Percentiles rank a stretch among this genome's conserved stretches.
These are phyloP conservation scores for Clarireedia hainanense DNA, from an alignment of 2,329 filamentous ascomycete genomes.

Conservation along the genomic window DNA sequence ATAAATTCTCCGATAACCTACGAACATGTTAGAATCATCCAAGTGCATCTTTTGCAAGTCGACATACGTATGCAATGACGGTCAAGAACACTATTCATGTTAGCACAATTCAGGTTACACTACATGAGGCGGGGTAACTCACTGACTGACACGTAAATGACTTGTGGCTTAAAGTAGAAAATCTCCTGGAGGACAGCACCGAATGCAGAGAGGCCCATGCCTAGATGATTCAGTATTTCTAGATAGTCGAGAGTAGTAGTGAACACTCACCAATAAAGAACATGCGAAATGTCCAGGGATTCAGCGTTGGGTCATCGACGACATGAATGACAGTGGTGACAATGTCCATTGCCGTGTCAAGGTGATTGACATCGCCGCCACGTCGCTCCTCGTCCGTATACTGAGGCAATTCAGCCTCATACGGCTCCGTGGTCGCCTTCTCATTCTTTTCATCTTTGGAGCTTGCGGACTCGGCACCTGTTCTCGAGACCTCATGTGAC, in stretches of 20 bases:
- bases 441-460: not conserved
- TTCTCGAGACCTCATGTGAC: not conserved
- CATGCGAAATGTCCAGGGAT: conserved; percentile 32
- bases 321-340: conserved; percentile 11
- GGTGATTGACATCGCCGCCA: conserved; percentile 2
- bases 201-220: conserved; percentile 30
- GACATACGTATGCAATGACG: conserved; percentile 34
- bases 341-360: conserved; percentile 9
- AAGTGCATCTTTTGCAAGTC: no score
- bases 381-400: conserved; percentile 1
- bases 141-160: conserved; percentile 34
- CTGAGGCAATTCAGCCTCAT: not conserved
- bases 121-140: not conserved
- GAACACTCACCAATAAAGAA: conserved; percentile 30
- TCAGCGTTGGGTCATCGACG: conserved; percentile 18
- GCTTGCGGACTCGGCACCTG: not conserved
- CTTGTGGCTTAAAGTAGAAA: conserved; percentile 41
- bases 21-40: conserved; percentile 25
- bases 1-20: conserved; percentile 30
- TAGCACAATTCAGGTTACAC: not conserved
- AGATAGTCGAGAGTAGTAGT: not conserved
- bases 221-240: conserved; percentile 11
- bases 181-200: conserved; percentile 36
- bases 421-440: not conserved
- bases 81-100: conserved; percentile 32